Base-by-base conservation (phyloP, 306 rosid species). In the Corylus americana region DNA sequence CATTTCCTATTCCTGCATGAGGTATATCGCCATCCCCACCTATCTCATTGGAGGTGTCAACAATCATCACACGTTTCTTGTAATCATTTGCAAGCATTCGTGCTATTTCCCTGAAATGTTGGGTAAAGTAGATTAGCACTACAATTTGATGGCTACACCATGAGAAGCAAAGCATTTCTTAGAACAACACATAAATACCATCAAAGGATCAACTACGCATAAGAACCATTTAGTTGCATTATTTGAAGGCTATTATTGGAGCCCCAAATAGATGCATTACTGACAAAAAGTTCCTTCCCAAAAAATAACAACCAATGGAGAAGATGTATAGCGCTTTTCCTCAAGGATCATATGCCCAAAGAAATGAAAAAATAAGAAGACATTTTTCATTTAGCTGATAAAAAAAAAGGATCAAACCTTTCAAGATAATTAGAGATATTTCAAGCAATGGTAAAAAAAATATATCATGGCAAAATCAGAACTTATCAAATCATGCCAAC, bases 21-120 rank as follows among this genome's bases (percentile, higher is more conserved):
- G 98, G 98, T 86, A 95, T 95, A 81, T 95, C 98, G 31, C 98
- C 98, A 87, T 92, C 98, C 49, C 98, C 98, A 71, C 97, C 98
- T 78, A 95, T 95, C 87, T 95, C 98, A 86, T 95, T 95, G 63
- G 98, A 95, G 71, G 98, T 95, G 90, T 95, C 98, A 61, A 95
- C 98, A 85, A 95, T 95, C 98, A 95, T 95, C 53, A 95, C 98
- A 75, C 98, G 97, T 87, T 92, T 92, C 75, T 89, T 84, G 85
- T 77, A 91, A 87, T 92, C 98, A 90, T 92, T 92, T 71, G 98
- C 97, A 66, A 95, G 91, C 89, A 95, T 92, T 78, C 97, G 88
- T 70, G 97, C 98, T 81, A 95, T 86, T 81, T 91, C 98, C 90
- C 98, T 92, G 79, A 83, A 57, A 68, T 61, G 48, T 80, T 54